Conservation (phyloP, 2,329 filamentous ascomycete species). For the Sporothrix luriei region DNA sequence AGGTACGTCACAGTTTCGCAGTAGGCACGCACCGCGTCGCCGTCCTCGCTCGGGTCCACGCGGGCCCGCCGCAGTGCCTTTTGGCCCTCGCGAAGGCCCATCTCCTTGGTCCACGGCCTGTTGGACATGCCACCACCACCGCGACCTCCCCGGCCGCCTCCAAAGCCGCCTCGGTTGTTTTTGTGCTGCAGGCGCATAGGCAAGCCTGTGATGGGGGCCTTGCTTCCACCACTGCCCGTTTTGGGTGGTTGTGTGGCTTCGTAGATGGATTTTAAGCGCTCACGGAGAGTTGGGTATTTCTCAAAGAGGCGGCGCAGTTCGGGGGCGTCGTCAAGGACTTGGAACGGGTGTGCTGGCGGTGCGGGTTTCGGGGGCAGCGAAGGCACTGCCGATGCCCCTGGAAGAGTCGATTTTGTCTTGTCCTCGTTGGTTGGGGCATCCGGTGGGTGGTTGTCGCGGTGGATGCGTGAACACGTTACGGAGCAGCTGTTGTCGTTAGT, state of each 20-base stretch:
- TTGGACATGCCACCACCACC: not conserved
- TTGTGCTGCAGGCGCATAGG: not conserved
- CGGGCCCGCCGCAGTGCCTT: slow-evolving; percentile 56
- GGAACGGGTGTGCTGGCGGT: slow-evolving; percentile 50
- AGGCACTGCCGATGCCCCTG: slow-evolving; percentile 8
- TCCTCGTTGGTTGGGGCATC: slow-evolving; percentile 28
- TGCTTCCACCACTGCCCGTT: slow-evolving; percentile 25
- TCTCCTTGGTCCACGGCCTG: slow-evolving; percentile 58
- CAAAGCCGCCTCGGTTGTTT: not conserved
- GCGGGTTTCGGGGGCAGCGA: slow-evolving; percentile 31
- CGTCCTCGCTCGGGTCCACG: slow-evolving; percentile 55
- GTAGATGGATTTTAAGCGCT: slow-evolving; percentile 54
- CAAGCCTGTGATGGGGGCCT: not conserved
- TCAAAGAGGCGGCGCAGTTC: slow-evolving; percentile 56
- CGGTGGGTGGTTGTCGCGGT: slow-evolving; percentile 42
- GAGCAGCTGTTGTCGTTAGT: slow-evolving; percentile 55
- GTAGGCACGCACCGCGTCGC: slow-evolving; percentile 64
- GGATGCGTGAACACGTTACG: slow-evolving; percentile 53
- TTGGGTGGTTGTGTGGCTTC: slow-evolving; percentile 53
- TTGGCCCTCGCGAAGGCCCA: slow-evolving; percentile 60
- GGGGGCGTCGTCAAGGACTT: slow-evolving; percentile 54
- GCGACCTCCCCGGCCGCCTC: not conserved
- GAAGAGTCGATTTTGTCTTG: not conserved
- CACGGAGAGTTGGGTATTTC: slow-evolving; percentile 55
- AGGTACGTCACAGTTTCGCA: slow-evolving; percentile 58